Evolutionary conservation across 169 alveolate species (phyloP).

Genomic region (Plasmodium chabaudi): DNA sequence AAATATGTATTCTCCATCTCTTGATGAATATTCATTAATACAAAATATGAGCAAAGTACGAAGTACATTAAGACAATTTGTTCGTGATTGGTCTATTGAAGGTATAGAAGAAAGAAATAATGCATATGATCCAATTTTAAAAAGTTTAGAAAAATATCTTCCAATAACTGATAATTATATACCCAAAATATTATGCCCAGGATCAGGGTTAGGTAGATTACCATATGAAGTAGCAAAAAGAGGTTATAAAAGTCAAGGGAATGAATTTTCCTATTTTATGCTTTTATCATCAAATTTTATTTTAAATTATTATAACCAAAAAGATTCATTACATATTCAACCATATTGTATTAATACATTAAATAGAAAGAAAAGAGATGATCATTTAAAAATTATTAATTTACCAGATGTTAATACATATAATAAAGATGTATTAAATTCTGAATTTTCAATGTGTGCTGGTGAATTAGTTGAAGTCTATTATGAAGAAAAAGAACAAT

Average conservation of each 20-base stretch:
- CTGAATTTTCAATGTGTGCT: slow-evolving; percentile 96
- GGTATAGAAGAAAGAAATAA: slow-evolving; percentile 95
- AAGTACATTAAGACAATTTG: slow-evolving; percentile 95
- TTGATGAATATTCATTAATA: slow-evolving; percentile 40
- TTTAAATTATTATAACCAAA: slow-evolving; percentile 85
- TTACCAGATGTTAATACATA: slow-evolving; percentile 96
- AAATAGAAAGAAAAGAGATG: slow-evolving; percentile 89
- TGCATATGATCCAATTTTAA: slow-evolving; percentile 93
- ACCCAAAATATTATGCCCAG: slow-evolving; percentile 94
- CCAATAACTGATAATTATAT: slow-evolving; percentile 81
- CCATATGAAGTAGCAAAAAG: slow-evolving; percentile 95
- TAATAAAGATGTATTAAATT: slow-evolving; percentile 55
- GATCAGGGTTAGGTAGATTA: slow-evolving; percentile 97
- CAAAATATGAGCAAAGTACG: slow-evolving; percentile 85
- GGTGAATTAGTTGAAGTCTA: slow-evolving; percentile 97
- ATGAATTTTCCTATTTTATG: slow-evolving; percentile 98
- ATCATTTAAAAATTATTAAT: slow-evolving; percentile 88
- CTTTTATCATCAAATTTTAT: slow-evolving; percentile 90
- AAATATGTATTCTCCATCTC: slow-evolving; percentile 23
- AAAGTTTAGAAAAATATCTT: slow-evolving; percentile 90
- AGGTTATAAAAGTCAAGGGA: slow-evolving; percentile 98
- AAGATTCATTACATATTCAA: slow-evolving; percentile 80
- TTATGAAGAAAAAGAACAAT: slow-evolving; percentile 80
- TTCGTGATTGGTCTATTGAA: slow-evolving; percentile 96
- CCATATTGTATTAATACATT: slow-evolving; percentile 89